These are phyloP conservation scores for Botrytis elliptica DNA, from an alignment of 2,329 filamentous ascomycete species.

Conservation along the genomic window DNA sequence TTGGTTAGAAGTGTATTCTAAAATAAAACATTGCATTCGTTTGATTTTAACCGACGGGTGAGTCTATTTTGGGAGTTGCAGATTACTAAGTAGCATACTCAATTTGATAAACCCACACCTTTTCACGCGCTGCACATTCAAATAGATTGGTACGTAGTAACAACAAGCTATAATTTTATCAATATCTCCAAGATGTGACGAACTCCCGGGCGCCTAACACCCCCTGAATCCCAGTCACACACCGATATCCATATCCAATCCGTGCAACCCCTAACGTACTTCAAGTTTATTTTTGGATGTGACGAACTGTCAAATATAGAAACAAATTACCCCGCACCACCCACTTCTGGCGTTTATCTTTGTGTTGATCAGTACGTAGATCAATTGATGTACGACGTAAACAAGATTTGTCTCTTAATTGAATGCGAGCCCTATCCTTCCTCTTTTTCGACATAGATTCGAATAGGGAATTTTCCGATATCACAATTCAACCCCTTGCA, in stretches of 20 bases:
- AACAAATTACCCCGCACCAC: constrained; percentile 1
- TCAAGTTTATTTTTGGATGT: constrained; percentile 9
- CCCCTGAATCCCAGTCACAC: neutral
- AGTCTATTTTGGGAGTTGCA: neutral
- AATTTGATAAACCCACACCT: neutral
- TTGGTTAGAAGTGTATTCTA: neutral
- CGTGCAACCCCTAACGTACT: neutral
- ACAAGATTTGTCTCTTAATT: neutral
- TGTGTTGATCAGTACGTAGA: neutral
- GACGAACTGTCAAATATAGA: constrained; percentile 10
- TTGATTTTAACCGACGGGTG: neutral
- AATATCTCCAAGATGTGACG: neutral
- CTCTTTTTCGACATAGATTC: neutral
- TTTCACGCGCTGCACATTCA: accelerated
- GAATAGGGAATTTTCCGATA: neutral
- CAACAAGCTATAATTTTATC: neutral
- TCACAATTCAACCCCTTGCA: neutral
- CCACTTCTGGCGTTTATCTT: neutral
- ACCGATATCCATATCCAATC: neutral
- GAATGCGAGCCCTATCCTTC: neutral
- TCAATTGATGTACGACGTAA: neutral
- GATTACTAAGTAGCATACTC: neutral
- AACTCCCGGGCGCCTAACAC: neutral
- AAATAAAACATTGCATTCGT: constrained; percentile 7
- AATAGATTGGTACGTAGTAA: neutral